Evolutionary conservation across 83 land plant genomes (phyloP), one percentile per base, ranked within the genome.

Genomic region (Picea mariana): DNA sequence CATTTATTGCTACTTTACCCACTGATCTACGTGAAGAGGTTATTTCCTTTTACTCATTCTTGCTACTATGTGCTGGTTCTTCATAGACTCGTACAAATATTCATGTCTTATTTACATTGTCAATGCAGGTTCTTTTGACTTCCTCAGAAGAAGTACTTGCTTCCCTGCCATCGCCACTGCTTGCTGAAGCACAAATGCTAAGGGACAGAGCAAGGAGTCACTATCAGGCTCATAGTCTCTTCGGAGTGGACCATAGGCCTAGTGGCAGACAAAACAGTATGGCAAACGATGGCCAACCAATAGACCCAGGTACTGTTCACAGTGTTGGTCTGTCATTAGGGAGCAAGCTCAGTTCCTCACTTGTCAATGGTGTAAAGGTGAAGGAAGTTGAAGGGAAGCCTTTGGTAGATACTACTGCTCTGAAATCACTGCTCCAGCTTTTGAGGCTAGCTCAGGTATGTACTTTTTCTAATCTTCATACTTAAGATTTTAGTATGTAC

Each of bases 21-120:
- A 88, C 88, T 44, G 90, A 88, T 63, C 76, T 88, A 67, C 84
- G 90, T 59, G 90, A 88, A 64, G 90, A 88, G 85, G 90, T 88
- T 24, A 60, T 11, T 78, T n/a, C 27, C 5, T 44, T 26, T 44
- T 62, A 52, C 8, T n/a, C n/a, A 15, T 62, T 62, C 15, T 55
- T 55, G 59, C 16, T 24, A 34, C 16, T 11, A 62, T 79, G 27
- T 26, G 18, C 17, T 24, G 68, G 67, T 58, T 31, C 3, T 67
- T 27, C 24, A 27, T 23, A 67, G 1, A 47, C 68, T 61, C 26
- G 9, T 20, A 21, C 26, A 59, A 18, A 52, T 47, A 44, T 23
- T 23, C 31, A 20, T 9, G 24, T 67, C 24, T 23, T 67, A 23
- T 67, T 67, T 67, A 20, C 71, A 67, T 67, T 67, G 12, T 67